A percentile compares a stretch with the other conserved stretches of the same genome.
These are phyloP conservation scores for Triadica sebifera DNA, from an alignment of 345 rosid genomes.

Conservation along the genomic window DNA sequence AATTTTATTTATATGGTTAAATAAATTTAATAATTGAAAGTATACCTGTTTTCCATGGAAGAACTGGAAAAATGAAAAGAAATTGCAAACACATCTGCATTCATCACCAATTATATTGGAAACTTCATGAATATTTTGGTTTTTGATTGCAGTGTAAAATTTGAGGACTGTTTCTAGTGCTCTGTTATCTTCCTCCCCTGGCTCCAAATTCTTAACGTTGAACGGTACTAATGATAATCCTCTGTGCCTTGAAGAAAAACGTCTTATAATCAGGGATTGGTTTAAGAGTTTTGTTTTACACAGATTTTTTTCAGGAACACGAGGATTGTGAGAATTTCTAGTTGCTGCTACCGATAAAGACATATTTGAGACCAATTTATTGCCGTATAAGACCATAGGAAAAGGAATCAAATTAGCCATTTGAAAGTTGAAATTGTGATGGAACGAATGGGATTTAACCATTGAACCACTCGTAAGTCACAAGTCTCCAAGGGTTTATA, in stretches of 20 bases:
- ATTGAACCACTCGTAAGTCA: too few relatives aligned
- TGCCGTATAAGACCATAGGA: constrained; percentile 2
- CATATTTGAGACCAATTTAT: constrained; percentile 4
- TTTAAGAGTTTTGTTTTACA: background rate
- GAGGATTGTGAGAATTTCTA: constrained; percentile 1
- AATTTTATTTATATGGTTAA: background rate
- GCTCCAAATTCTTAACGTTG: constrained; percentile 17
- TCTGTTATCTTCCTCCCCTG: constrained; percentile 29
- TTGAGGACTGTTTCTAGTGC: constrained; percentile 61
- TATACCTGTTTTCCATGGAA: constrained; percentile 75
- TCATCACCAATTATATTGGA: constrained; percentile 69
- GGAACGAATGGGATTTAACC: too few relatives aligned
- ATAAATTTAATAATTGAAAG: background rate
- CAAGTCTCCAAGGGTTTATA: too few relatives aligned
- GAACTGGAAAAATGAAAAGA: constrained; percentile 43
- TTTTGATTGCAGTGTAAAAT: constrained; percentile 52
- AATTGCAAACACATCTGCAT: constrained; percentile 62
- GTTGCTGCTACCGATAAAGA: constrained; percentile 1
- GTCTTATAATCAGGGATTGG: constrained; percentile 9
- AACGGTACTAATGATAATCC: constrained; percentile 17
- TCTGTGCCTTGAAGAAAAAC: constrained; percentile 8
- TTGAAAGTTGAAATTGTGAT: background rate
- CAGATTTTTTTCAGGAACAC: background rate
- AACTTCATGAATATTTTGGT: constrained; percentile 39
- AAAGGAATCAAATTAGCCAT: constrained; percentile 13